Percentiles rank a stretch among this genome's conserved stretches.
Conservation (phyloP, 345 rosid genomes). For the Populus tremula region DNA sequence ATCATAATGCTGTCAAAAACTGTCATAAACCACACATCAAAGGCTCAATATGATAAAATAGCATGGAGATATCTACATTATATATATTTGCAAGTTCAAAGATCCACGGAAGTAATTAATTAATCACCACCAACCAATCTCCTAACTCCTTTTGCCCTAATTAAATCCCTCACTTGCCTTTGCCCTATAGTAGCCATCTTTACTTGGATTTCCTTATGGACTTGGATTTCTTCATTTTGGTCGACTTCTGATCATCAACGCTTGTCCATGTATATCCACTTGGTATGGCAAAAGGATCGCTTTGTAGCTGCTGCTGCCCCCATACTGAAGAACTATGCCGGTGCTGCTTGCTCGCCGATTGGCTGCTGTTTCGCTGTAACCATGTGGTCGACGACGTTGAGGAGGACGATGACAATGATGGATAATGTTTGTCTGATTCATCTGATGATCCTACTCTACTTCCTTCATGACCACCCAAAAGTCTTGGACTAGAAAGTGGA, state of each 20-base stretch:
- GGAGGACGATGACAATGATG: conserved; percentile 23
- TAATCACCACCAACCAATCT: background rate
- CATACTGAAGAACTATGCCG: conserved; percentile 12
- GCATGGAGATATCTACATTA: background rate
- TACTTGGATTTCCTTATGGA: conserved; percentile 25
- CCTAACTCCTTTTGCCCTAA: background rate
- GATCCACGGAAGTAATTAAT: background rate
- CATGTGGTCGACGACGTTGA: conserved; percentile 37
- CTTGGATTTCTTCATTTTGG: conserved; percentile 30
- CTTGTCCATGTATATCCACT: conserved; percentile 68
- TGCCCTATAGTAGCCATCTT: too few species aligned
- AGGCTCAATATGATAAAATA: background rate
- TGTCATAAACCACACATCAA: background rate
- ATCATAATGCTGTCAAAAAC: too few species aligned
- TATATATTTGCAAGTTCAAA: background rate
- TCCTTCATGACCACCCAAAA: conserved; percentile 22
- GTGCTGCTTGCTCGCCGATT: conserved; percentile 46
- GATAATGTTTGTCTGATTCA: conserved; percentile 38
- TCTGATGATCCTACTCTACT: conserved; percentile 27
- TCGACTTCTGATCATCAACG: conserved; percentile 19
- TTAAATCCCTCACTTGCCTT: background rate
- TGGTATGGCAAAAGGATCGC: conserved; percentile 83
- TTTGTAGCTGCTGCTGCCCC: conserved; percentile 14
- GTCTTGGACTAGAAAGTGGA: conserved; percentile 83
- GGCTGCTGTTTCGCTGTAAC: conserved; percentile 57